phyloP scores from a whole-genome alignment of 371 early-diverging fungal species.

The Apophysomyces variabilis region DNA sequence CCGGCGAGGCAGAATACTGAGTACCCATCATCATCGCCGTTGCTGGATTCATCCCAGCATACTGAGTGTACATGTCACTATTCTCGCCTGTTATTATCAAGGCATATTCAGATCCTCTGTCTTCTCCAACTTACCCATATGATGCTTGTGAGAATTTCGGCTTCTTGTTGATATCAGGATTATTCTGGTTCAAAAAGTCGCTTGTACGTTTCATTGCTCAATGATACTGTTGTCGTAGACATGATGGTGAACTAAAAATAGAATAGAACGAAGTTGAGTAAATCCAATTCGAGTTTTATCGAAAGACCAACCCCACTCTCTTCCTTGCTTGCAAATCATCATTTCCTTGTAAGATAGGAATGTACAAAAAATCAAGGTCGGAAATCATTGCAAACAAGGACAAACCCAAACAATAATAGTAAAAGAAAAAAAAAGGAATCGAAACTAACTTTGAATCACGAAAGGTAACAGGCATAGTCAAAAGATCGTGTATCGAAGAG shows the following conservation, averaged over 20 bases:
- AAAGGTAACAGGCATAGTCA: constrained; percentile 7
- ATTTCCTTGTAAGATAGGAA: constrained; percentile 4
- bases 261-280: constrained; percentile 1
- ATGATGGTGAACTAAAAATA: constrained; percentile 7
- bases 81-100: not conserved
- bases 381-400: constrained; percentile 8
- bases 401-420: not conserved
- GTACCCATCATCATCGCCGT: constrained; percentile 25
- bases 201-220: constrained; percentile 32
- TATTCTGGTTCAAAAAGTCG: constrained; percentile 23
- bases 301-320: constrained; percentile 2
- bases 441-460: constrained; percentile 9
- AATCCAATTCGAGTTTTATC: not conserved
- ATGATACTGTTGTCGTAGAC: not conserved
- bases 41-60: constrained; percentile 23
- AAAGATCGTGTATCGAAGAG: constrained; percentile 5
- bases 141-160: constrained; percentile 25
- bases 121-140: constrained; percentile 19
- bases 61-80: constrained; percentile 29
- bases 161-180: constrained; percentile 31
- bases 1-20: constrained; percentile 15
- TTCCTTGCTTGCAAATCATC: constrained; percentile 9
- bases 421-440: not conserved
- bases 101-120: not conserved
- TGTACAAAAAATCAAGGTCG: not conserved